These are phyloP conservation scores for Lasiosphaeriaceae sp. DNA, from an alignment of 495 filamentous ascomycete genomes.

Conservation along the genomic window DNA sequence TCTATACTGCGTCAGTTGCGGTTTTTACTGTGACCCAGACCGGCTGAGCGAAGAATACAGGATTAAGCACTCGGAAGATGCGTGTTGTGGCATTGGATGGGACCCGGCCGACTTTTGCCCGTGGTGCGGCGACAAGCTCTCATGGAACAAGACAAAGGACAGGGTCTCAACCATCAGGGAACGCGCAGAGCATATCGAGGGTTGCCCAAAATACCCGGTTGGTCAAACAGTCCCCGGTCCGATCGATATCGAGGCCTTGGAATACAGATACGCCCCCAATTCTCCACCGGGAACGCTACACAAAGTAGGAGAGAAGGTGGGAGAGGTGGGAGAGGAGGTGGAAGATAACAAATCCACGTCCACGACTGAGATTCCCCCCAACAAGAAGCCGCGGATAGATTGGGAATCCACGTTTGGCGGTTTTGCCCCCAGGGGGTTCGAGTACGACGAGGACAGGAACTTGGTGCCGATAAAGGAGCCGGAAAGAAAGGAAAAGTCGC, in stretches of 20 bases:
- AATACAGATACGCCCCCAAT: too few relatives aligned
- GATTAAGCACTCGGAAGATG: conserved; percentile 10
- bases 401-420: too few relatives aligned
- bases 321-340: neutral
- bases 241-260: neutral
- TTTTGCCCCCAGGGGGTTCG: too few relatives aligned
- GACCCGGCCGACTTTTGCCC: conserved; percentile 13
- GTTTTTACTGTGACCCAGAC: conserved; percentile 1
- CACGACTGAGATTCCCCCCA: too few relatives aligned
- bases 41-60: conserved; percentile 1
- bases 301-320: neutral
- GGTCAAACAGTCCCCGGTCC: neutral
- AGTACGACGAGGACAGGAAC: too few relatives aligned
- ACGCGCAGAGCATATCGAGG: neutral
- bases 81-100: conserved; percentile 5
- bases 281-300: neutral
- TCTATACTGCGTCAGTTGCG: conserved; percentile 14
- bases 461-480: too few relatives aligned
- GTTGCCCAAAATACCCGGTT: neutral
- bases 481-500: too few relatives aligned
- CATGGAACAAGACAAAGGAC: too few relatives aligned
- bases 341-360: neutral
- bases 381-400: too few relatives aligned
- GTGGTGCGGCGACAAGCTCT: conserved; percentile 13
- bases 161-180: neutral